A percentile compares a stretch with the other conserved stretches of the same genome.
Evolutionary conservation across 768 basidiomycete genomes (phyloP).

Genomic region (Auricularia auricula-judae): DNA sequence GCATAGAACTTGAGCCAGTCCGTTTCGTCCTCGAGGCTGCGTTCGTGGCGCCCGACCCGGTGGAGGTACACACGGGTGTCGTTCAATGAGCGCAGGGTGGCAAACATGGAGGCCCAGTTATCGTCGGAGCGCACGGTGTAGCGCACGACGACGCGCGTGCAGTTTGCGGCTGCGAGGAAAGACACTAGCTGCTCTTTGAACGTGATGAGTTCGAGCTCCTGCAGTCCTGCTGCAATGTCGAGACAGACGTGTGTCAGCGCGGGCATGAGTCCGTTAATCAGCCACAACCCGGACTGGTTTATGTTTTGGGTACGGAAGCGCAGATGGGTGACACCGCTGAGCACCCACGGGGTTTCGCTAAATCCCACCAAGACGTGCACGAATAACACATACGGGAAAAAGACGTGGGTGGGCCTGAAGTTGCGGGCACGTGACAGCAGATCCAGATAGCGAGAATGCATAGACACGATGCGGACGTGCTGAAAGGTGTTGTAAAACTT

Average conservation of each 20-base stretch:
- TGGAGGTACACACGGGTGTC: not conserved
- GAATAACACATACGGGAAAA: not conserved
- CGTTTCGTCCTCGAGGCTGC: not conserved
- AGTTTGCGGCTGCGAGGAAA: not conserved
- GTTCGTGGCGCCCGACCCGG: not conserved
- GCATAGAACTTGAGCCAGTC: not conserved
- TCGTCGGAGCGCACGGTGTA: not conserved
- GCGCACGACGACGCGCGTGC: not conserved
- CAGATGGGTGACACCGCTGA: not conserved
- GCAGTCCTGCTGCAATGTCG: not conserved
- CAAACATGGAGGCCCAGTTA: not conserved
- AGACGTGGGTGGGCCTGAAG: not conserved
- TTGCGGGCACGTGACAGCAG: not conserved
- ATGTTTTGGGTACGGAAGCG: not conserved
- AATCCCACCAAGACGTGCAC: not conserved
- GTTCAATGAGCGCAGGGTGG: not conserved
- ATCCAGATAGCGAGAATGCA: not conserved
- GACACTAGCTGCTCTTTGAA: not conserved
- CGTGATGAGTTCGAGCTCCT: not conserved
- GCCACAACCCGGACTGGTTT: not conserved
- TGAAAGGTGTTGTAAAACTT: not conserved
- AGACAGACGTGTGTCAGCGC: not conserved
- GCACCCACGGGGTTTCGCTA: not conserved
- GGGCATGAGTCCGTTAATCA: not conserved
- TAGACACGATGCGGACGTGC: not conserved